These are phyloP conservation scores for Pachysandra terminalis DNA, from an alignment of 164 flowering plant species.

Conservation along the genomic window DNA sequence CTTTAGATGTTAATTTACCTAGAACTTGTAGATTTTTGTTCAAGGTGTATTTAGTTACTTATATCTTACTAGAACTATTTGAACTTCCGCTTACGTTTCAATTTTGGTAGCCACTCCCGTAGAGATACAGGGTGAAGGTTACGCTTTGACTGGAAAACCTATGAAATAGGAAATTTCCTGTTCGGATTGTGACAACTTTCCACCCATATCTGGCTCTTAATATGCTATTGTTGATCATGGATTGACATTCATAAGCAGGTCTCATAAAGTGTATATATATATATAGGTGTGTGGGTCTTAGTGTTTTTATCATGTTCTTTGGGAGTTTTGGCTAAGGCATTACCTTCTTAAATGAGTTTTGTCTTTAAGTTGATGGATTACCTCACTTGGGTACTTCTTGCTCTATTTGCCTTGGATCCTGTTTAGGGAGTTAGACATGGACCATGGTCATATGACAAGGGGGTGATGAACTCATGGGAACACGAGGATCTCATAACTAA, in stretches of 20 bases:
- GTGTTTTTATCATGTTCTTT: slow-evolving; percentile 9
- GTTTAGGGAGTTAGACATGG: slow-evolving; percentile 31
- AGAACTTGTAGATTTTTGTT: no score
- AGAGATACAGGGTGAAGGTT: no score
- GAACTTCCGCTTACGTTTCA: no score
- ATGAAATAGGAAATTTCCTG: no score
- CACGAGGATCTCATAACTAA: slow-evolving; percentile 47
- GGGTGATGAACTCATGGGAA: neutral
- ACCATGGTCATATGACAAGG: neutral
- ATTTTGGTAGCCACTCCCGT: no score
- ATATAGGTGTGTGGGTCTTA: slow-evolving; percentile 24
- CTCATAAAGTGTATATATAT: neutral
- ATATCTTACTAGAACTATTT: no score
- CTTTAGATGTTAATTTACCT: no score
- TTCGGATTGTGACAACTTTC: no score
- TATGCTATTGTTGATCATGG: slow-evolving; percentile 4
- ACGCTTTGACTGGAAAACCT: no score
- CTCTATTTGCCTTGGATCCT: slow-evolving; percentile 23
- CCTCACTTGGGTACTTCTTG: slow-evolving; percentile 20
- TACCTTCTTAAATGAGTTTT: slow-evolving; percentile 10
- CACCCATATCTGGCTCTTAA: slow-evolving; percentile 4
- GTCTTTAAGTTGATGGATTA: slow-evolving; percentile 11
- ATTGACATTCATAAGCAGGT: neutral
- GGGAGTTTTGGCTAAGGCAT: slow-evolving; percentile 1
- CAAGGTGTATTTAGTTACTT: no score